These are phyloP conservation scores for Pythium coloratum DNA, from an alignment of 352 stramenopile species.

Conservation along the genomic window DNA sequence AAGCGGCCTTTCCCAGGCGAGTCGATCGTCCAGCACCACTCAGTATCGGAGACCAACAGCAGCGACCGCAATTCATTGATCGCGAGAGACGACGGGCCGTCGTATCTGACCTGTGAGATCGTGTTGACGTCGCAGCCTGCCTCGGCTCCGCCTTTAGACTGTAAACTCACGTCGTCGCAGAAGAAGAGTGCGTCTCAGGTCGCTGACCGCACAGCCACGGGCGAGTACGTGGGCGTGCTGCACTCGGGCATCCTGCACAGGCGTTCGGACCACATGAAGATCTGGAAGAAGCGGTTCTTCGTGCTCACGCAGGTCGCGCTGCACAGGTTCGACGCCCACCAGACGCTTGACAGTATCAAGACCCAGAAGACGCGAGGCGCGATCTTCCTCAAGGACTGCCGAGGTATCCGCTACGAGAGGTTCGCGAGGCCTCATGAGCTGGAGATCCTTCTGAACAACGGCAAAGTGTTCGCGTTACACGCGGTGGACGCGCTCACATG, in stretches of 20 bases:
- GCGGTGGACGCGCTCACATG: conserved; percentile 35
- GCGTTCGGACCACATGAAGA: conserved; percentile 31
- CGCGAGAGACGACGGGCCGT: background rate
- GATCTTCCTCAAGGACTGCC: conserved; percentile 36
- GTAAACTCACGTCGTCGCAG: background rate
- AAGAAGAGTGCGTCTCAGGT: conserved; percentile 3
- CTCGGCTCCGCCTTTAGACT: conserved; percentile 1
- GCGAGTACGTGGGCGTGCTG: conserved; percentile 41
- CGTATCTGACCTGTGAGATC: conserved; percentile 32
- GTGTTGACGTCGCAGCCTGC: conserved; percentile 29
- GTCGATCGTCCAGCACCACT: conserved; percentile 36
- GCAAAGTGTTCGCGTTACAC: conserved; percentile 34
- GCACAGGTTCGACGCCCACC: conserved; percentile 34
- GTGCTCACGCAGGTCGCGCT: conserved; percentile 46
- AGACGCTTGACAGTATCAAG: conserved; percentile 27
- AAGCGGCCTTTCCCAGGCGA: conserved; percentile 34
- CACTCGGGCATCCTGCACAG: conserved; percentile 36
- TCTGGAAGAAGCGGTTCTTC: conserved; percentile 48
- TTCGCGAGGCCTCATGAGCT: conserved; percentile 41
- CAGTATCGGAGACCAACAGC: conserved; percentile 17
- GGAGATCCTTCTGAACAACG: conserved; percentile 35
- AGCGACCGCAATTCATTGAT: conserved; percentile 1
- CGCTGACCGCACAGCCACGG: conserved; percentile 38
- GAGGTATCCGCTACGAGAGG: conserved; percentile 36
- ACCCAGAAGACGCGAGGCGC: conserved; percentile 27